phyloP scores from a whole-genome alignment of 1,284 basidiomycete genomes.

The Leccinum solheimii region DNA sequence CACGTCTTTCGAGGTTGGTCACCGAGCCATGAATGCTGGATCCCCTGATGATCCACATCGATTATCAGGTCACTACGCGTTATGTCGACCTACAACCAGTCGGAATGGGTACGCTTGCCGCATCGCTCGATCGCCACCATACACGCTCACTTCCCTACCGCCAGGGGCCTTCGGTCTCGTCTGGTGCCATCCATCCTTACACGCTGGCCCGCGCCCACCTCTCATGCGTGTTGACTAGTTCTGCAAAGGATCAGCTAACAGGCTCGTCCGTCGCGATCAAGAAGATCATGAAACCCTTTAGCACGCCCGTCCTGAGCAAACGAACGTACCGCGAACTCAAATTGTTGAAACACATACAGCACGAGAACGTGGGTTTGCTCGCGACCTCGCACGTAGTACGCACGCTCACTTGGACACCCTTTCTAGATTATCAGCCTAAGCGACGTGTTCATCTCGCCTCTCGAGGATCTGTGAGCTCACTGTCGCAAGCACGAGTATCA shows the following conservation, averaged over 20 bases:
- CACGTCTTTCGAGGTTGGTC: constrained; percentile 84
- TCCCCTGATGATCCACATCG: constrained; percentile 24
- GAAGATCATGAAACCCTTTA: constrained; percentile 99
- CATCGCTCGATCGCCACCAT: constrained; percentile 23
- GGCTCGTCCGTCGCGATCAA: constrained; percentile 95
- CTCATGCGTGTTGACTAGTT: constrained; percentile 50
- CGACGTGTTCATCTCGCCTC: constrained; percentile 98
- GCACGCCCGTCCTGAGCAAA: constrained; percentile 97
- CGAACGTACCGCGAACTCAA: constrained; percentile 98
- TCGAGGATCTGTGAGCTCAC: constrained; percentile 85
- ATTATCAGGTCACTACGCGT: constrained; percentile 81
- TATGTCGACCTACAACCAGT: constrained; percentile 99
- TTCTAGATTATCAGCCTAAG: constrained; percentile 93
- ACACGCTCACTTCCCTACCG: constrained; percentile 17
- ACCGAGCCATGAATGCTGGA: constrained; percentile 13
- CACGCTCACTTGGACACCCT: constrained; percentile 5
- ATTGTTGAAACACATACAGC: constrained; percentile 97
- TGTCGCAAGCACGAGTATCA: background rate
- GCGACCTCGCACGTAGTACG: background rate
- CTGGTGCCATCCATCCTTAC: constrained; percentile 57
- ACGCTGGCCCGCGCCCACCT: background rate
- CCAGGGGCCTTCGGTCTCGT: constrained; percentile 91
- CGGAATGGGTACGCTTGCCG: constrained; percentile 82
- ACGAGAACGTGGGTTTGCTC: constrained; percentile 81
- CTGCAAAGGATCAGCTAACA: constrained; percentile 97